Conservation (phyloP, 345 rosid species). For the Cochlearia excelsa region DNA sequence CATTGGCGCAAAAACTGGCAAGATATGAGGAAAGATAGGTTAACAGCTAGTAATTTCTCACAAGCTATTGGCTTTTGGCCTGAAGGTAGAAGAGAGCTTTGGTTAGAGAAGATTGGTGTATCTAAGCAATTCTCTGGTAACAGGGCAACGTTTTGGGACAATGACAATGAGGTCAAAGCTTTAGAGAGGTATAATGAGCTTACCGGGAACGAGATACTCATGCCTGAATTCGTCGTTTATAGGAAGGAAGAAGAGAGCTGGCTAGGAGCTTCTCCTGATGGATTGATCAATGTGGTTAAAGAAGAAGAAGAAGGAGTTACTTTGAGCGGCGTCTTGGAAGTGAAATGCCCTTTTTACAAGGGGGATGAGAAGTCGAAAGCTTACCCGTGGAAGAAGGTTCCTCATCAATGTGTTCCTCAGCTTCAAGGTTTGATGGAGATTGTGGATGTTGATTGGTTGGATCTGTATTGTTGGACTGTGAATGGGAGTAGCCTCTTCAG, state of each 20-base stretch:
- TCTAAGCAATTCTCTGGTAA: conserved; percentile 25
- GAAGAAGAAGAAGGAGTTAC: conserved; percentile 46
- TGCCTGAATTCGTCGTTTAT: conserved; percentile 41
- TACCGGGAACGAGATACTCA: conserved; percentile 43
- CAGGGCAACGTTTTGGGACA: conserved; percentile 32
- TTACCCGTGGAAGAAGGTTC: conserved; percentile 63
- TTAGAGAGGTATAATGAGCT: conserved; percentile 51
- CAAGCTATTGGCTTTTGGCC: conserved; percentile 70
- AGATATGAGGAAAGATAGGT: conserved; percentile 35
- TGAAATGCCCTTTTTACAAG: conserved; percentile 61
- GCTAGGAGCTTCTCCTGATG: conserved; percentile 95
- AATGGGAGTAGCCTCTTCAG: conserved; percentile 63
- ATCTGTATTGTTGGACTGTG: conserved; percentile 74
- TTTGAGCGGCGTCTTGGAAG: conserved; percentile 58
- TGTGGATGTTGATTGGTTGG: conserved; percentile 76
- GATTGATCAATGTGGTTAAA: conserved; percentile 39
- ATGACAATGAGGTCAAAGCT: conserved; percentile 46
- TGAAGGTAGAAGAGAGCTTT: conserved; percentile 56
- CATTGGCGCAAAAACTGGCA: conserved; percentile 59
- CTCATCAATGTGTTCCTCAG: conserved; percentile 57
- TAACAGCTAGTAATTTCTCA: conserved; percentile 75
- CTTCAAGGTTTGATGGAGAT: conserved; percentile 86
- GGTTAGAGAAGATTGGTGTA: conserved; percentile 74
- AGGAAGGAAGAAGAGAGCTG: conserved; percentile 39
- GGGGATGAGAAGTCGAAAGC: conserved; percentile 38